phyloP scores from a whole-genome alignment of 768 basidiomycete species.

The Wakefieldia striispora region DNA sequence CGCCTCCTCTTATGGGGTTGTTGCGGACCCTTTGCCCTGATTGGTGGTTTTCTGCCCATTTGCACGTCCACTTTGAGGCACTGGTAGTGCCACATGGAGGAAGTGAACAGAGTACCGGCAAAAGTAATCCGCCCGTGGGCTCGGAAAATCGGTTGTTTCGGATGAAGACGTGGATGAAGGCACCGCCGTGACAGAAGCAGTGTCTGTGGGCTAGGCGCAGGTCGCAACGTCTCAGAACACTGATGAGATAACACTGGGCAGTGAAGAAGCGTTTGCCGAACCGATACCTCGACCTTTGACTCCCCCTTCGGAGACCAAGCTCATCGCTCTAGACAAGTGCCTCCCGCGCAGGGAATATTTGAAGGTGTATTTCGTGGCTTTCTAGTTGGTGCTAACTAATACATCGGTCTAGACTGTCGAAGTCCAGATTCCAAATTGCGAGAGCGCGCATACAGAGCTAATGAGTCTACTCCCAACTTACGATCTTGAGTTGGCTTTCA shows the following conservation, averaged over 20 bases:
- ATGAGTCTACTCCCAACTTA: conserved; percentile 50
- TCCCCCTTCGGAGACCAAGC: conserved; percentile 52
- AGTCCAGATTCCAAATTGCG: conserved; percentile 35
- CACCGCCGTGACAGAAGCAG: conserved; percentile 1
- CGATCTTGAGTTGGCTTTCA: conserved; percentile 88
- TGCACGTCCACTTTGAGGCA: conserved; percentile 87
- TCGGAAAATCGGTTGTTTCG: conserved; percentile 30
- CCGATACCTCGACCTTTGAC: conserved; percentile 30
- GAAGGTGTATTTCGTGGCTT: conserved; percentile 49
- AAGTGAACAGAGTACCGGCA: background rate
- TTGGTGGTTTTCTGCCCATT: conserved; percentile 93
- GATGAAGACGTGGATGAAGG: conserved; percentile 31
- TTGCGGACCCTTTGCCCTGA: conserved; percentile 67
- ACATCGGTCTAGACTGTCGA: conserved; percentile 62
- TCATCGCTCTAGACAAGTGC: conserved; percentile 92
- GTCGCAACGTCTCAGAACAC: conserved; percentile 37
- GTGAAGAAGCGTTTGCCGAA: conserved; percentile 45
- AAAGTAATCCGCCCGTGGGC: background rate
- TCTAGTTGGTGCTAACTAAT: background rate
- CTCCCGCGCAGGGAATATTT: conserved; percentile 72
- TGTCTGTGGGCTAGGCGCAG: conserved; percentile 34
- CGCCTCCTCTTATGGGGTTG: conserved; percentile 80
- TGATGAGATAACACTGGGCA: conserved; percentile 51
- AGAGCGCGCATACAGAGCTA: conserved; percentile 6
- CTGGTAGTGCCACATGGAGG: conserved; percentile 47